A percentile compares a stretch with the other conserved stretches of the same genome.
Conservation (phyloP, 441 rosid species). For the Bocquillonia castaneifolia region DNA sequence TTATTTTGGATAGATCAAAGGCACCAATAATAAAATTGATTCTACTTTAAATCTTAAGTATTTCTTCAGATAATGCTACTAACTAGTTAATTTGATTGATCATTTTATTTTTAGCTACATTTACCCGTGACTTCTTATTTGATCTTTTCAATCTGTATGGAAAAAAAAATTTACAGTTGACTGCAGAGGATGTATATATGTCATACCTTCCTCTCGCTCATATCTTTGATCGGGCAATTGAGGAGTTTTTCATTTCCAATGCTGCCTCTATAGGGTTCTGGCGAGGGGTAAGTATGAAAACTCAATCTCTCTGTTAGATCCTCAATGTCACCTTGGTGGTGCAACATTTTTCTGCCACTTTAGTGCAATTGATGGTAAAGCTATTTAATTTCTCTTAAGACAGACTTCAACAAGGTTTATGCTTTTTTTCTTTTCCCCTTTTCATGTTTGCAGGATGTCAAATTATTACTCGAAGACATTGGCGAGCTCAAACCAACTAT, state of each 20-base stretch:
- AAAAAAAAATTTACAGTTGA: constrained; percentile 45
- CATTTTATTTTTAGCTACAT: neutral
- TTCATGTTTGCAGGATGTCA: constrained; percentile 60
- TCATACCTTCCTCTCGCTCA: constrained; percentile 98
- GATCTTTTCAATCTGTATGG: constrained; percentile 9
- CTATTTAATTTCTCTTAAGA: constrained; percentile 1
- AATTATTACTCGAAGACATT: constrained; percentile 78
- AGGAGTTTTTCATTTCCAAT: constrained; percentile 62
- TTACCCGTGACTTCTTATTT: neutral
- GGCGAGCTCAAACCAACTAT: constrained; percentile 85
- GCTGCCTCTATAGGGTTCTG: constrained; percentile 93
- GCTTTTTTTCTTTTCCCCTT: neutral
- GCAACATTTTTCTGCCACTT: constrained; percentile 2
- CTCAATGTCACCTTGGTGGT: neutral
- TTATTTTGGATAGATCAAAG: neutral
- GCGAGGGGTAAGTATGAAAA: constrained; percentile 46
- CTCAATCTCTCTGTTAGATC: neutral
- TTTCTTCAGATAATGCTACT: neutral
- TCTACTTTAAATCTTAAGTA: neutral
- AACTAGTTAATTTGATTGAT: neutral
- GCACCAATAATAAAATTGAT: neutral
- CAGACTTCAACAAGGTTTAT: constrained; percentile 3
- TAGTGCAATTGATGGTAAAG: neutral
- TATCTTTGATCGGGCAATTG: constrained; percentile 87
- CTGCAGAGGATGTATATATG: constrained; percentile 61